phyloP scores from a whole-genome alignment of 306 rosid genomes.

The Castanea mollissima region DNA sequence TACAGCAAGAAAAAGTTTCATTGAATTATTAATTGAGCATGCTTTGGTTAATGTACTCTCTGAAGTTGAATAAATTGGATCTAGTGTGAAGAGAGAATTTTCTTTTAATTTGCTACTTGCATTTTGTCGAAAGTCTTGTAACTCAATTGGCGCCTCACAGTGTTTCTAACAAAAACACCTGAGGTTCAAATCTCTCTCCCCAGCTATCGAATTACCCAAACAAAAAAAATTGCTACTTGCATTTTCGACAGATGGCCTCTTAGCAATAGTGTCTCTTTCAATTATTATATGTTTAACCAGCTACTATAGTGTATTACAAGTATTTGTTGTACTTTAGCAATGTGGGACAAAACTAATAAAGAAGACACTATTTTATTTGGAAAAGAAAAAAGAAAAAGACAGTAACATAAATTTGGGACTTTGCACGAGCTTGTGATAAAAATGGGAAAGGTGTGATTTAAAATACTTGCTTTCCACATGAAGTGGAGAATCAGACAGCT shows the following conservation, averaged over 20 bases:
- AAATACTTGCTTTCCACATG: background rate
- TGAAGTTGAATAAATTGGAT: background rate
- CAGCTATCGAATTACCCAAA: too few species aligned
- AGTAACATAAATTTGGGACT: background rate
- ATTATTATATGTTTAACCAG: too few species aligned
- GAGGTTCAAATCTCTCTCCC: too few species aligned
- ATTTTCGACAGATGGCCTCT: background rate
- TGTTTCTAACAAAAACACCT: too few species aligned
- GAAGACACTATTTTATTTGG: background rate
- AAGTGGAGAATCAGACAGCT: background rate
- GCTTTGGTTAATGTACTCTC: background rate
- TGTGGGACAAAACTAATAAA: background rate
- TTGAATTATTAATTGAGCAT: background rate
- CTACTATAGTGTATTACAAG: too few species aligned
- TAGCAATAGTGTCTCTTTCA: background rate
- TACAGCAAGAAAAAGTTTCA: background rate
- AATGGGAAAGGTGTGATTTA: conserved; percentile 12
- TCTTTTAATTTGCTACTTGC: background rate
- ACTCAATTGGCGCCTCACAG: too few species aligned
- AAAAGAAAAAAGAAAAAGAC: background rate
- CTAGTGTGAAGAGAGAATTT: background rate
- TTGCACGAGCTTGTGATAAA: conserved; percentile 1
- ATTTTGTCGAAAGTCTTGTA: too few species aligned
- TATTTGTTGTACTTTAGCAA: background rate
- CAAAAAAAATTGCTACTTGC: background rate